These are phyloP conservation scores for Cenococcum geophilum DNA, from an alignment of 495 filamentous ascomycete species.

Conservation along the genomic window DNA sequence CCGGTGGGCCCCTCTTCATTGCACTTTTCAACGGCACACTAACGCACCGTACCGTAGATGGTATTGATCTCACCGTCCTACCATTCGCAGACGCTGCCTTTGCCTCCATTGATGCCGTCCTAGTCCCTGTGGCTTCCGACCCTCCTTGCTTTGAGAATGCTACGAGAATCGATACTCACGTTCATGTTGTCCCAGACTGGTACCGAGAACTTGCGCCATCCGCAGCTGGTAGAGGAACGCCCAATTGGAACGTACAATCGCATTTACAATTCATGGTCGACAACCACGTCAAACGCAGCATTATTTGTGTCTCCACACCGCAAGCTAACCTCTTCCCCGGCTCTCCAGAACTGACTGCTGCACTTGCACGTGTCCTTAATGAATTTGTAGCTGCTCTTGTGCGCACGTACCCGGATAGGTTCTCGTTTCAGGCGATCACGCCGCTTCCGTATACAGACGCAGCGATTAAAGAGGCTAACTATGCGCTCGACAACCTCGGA, in stretches of 20 bases:
- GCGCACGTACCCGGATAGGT: constrained; percentile 17
- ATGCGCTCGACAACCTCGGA: constrained; percentile 27
- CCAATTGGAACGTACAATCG: constrained; percentile 17
- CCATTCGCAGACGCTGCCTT: constrained; percentile 12
- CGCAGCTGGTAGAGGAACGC: constrained; percentile 24
- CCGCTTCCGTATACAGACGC: constrained; percentile 29
- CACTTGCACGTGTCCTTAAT: constrained; percentile 28
- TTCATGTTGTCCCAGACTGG: constrained; percentile 28
- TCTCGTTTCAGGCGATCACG: constrained; percentile 25
- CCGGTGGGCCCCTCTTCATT: too few species aligned
- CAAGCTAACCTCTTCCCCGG: constrained; percentile 28
- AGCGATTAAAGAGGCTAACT: constrained; percentile 20
- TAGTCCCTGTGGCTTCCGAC: background rate
- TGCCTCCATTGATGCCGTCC: constrained; percentile 6
- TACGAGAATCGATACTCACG: constrained; percentile 29
- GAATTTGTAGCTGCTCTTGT: constrained; percentile 23
- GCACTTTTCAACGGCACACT: too few species aligned
- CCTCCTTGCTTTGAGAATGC: constrained; percentile 15
- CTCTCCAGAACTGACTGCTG: constrained; percentile 20
- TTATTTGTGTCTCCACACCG: constrained; percentile 26
- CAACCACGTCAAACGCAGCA: constrained; percentile 20
- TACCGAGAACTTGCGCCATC: constrained; percentile 27
- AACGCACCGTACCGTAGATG: constrained; percentile 1
- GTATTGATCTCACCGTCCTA: constrained; percentile 10
- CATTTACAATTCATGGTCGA: constrained; percentile 28